phyloP scores from a whole-genome alignment of 2,329 filamentous ascomycete genomes.

The Huntiella abstrusa region DNA sequence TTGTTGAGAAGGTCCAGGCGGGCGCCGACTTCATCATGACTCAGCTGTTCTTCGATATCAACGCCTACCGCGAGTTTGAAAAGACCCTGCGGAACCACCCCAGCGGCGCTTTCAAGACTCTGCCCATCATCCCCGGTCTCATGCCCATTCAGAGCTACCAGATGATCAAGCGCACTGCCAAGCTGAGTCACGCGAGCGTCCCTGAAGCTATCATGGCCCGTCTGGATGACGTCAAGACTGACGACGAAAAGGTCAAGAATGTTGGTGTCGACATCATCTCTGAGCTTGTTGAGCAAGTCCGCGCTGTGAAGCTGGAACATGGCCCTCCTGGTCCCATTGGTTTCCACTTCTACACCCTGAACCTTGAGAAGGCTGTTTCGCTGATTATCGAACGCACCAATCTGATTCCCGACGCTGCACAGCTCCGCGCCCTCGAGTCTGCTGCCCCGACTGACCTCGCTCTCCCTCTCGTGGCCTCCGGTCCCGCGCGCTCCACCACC shows the following conservation, averaged over 20 bases:
- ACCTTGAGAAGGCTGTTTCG: constrained; percentile 86
- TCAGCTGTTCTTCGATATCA: constrained; percentile 83
- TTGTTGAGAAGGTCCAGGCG: constrained; percentile 77
- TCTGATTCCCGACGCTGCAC: constrained; percentile 44
- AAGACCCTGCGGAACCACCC: constrained; percentile 56
- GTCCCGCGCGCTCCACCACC: constrained; percentile 24
- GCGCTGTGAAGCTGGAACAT: constrained; percentile 20
- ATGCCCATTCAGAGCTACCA: constrained; percentile 98
- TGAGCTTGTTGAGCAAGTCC: constrained; percentile 67
- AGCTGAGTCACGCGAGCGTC: constrained; percentile 76
- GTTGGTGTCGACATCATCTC: constrained; percentile 66
- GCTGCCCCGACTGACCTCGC: constrained; percentile 9
- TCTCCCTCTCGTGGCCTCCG: constrained; percentile 16
- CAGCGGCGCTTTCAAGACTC: constrained; percentile 66
- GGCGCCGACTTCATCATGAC: constrained; percentile 98
- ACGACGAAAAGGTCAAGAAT: constrained; percentile 65
- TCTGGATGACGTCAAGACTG: constrained; percentile 53
- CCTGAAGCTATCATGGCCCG: constrained; percentile 52
- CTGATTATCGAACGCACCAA: constrained; percentile 74
- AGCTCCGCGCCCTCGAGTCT: constrained; percentile 25
- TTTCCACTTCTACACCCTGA: constrained; percentile 95
- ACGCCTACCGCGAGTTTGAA: constrained; percentile 70
- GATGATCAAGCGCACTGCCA: constrained; percentile 83
- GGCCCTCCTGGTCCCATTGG: constrained; percentile 35
- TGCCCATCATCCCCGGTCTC: constrained; percentile 81